Base-by-base conservation (phyloP, 306 rosid genomes). In the Prunus davidiana region DNA sequence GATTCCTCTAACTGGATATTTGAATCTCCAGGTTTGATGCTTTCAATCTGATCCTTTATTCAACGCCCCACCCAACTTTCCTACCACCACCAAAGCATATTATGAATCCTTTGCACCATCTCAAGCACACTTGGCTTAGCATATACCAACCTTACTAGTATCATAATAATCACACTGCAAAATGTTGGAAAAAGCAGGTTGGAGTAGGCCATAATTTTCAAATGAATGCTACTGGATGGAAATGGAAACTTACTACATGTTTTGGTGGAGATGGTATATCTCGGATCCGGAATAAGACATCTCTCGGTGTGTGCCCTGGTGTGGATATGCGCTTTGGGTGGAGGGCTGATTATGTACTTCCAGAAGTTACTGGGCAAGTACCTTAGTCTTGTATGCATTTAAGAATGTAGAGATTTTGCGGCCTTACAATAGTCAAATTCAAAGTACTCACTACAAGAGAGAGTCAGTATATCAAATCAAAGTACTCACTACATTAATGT, bases 211-310 rank as follows among this genome's bases (percentile, higher is more conserved):
- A 92, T 82, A 95, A 85, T 84, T 95, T 92, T 84, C 91, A 86
- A 79, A 74, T 83, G 89, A 88, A 90, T 65, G 89, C 98, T 68
- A 95, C 91, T 54, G 96, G 97, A 56, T 95, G 98, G 98, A 90
- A 95, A 82, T 92, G 98, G 98, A 95, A 92, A 86, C 93, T 95
- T 57, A 87, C 93, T 15, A 89, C 98, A 15, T 95, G 96, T 88
- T 90, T 86, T 78, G 98, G 97, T 67, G 98, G 96, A 80, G 98
- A 94, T 66, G 96, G 96, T 73, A 80, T 91, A 76, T 94, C 97
- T 69, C 87, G 97, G 49, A 82, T 91, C 65, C 83, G 90, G 79
- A 94, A 91, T 66, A 94, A 94, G 90, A 83, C 96, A 64, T 80
- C 93, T 13, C 73, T 94, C 77, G 93, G 93, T 57, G 77, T 90